These are phyloP conservation scores for Lepraria neglecta DNA, from an alignment of 495 filamentous ascomycete genomes.

Conservation along the genomic window DNA sequence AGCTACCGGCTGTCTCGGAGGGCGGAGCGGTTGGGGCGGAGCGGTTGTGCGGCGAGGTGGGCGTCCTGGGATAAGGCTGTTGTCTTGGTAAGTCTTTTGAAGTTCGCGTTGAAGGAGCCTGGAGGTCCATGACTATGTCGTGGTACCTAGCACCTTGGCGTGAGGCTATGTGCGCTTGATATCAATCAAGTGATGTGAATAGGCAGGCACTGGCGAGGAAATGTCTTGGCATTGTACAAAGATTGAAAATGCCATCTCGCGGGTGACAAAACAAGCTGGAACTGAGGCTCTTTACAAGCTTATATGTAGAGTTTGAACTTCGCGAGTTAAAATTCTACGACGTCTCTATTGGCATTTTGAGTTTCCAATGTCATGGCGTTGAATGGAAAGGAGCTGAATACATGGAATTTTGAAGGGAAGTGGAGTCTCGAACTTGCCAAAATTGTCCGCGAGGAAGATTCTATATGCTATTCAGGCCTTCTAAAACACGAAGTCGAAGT, in stretches of 20 bases:
- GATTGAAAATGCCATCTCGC: no score
- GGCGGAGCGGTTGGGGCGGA: slow-evolving; percentile 7
- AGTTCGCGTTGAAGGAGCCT: neutral
- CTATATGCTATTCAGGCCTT: neutral
- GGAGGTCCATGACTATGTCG: neutral
- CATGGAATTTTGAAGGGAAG: no score
- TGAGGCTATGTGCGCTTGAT: slow-evolving; percentile 3
- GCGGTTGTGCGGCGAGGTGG: slow-evolving; percentile 9
- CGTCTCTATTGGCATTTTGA: no score
- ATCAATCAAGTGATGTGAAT: neutral
- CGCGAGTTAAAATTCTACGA: no score
- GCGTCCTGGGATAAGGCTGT: neutral
- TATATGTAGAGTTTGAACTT: no score
- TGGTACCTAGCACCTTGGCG: neutral
- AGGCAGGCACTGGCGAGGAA: neutral
- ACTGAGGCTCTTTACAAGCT: no score
- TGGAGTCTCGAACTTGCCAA: no score
- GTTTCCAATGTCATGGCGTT: no score
- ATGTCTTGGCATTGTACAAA: neutral
- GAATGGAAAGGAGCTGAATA: no score
- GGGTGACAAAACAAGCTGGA: no score
- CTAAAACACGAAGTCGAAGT: neutral
- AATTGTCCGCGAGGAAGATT: no score
- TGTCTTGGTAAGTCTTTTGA: neutral
- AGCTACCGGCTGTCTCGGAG: neutral